phyloP scores from a whole-genome alignment of 2,329 filamentous ascomycete genomes.

The Penicillium freii region DNA sequence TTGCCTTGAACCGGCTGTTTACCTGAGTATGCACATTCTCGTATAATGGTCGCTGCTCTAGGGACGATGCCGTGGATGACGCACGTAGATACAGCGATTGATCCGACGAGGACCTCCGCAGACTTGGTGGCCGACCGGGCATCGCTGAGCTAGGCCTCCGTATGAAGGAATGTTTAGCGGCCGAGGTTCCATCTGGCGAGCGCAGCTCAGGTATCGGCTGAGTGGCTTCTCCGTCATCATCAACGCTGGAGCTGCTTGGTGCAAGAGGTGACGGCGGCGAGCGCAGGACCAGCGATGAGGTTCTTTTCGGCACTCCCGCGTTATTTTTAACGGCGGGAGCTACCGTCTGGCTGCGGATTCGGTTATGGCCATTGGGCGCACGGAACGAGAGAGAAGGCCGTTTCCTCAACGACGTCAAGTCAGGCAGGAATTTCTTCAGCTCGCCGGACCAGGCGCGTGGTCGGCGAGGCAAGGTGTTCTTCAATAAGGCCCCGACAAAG shows the following conservation, averaged over 20 bases:
- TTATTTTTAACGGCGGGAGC: slow-evolving; percentile 6
- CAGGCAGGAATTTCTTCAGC: slow-evolving; percentile 39
- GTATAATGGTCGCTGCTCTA: slow-evolving; percentile 81
- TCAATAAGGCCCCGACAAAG: slow-evolving; percentile 38
- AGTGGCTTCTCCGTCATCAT: slow-evolving; percentile 28
- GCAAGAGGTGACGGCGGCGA: slow-evolving; percentile 3
- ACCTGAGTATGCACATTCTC: slow-evolving; percentile 78
- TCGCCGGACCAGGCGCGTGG: slow-evolving; percentile 41
- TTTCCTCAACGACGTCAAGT: slow-evolving; percentile 33
- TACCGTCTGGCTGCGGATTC: slow-evolving; percentile 31
- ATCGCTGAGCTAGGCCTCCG: slow-evolving; percentile 28
- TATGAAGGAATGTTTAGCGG: slow-evolving; percentile 35
- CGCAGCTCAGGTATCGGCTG: slow-evolving; percentile 33
- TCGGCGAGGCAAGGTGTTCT: slow-evolving; percentile 32
- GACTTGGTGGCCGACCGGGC: slow-evolving; percentile 26
- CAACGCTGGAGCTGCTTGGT: slow-evolving; percentile 13
- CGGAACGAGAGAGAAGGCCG: slow-evolving; percentile 33
- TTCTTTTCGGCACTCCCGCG: neutral
- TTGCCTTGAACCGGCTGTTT: slow-evolving; percentile 85
- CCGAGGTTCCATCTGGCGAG: slow-evolving; percentile 27
- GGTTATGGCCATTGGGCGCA: slow-evolving; percentile 25
- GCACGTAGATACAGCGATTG: slow-evolving; percentile 71
- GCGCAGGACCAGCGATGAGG: slow-evolving; percentile 21
- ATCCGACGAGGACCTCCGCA: slow-evolving; percentile 69
- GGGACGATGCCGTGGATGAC: slow-evolving; percentile 73